Percentiles rank a stretch among this genome's conserved stretches.
These are phyloP conservation scores for Garcia nutans DNA, from an alignment of 345 rosid species.

Conservation along the genomic window DNA sequence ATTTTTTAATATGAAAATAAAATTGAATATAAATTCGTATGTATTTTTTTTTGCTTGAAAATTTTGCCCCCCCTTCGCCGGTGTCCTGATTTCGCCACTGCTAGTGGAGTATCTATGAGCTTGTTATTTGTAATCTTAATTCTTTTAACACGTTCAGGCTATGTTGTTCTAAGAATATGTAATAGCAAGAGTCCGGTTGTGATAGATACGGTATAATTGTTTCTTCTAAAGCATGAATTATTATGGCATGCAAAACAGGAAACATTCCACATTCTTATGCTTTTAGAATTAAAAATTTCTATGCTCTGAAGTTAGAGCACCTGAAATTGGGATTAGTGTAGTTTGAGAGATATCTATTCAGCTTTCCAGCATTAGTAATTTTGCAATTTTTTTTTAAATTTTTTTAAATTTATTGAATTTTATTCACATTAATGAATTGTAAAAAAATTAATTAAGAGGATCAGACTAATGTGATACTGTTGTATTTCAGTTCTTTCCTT, in stretches of 20 bases:
- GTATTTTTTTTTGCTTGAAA: no score
- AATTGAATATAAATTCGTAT: no score
- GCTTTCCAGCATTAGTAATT: not conserved
- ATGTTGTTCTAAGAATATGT: not conserved
- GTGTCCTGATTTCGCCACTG: no score
- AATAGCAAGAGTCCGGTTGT: not conserved
- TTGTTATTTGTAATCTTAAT: not conserved
- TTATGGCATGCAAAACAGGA: not conserved
- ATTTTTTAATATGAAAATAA: no score
- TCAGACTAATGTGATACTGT: not conserved
- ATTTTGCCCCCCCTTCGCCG: no score
- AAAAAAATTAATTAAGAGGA: not conserved
- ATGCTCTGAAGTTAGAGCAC: not conserved
- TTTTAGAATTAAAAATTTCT: not conserved
- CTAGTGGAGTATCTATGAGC: not conserved
- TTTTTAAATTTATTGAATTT: not conserved
- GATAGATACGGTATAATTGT: not conserved
- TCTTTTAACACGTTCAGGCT: not conserved
- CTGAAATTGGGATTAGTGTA: not conserved
- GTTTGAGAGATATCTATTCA: not conserved
- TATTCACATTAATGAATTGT: not conserved
- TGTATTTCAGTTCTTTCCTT: not conserved
- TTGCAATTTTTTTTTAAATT: not conserved
- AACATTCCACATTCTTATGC: not conserved
- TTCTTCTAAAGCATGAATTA: not conserved